These are phyloP conservation scores for Rubroboletus satanas DNA, from an alignment of 768 basidiomycete species.

Conservation along the genomic window DNA sequence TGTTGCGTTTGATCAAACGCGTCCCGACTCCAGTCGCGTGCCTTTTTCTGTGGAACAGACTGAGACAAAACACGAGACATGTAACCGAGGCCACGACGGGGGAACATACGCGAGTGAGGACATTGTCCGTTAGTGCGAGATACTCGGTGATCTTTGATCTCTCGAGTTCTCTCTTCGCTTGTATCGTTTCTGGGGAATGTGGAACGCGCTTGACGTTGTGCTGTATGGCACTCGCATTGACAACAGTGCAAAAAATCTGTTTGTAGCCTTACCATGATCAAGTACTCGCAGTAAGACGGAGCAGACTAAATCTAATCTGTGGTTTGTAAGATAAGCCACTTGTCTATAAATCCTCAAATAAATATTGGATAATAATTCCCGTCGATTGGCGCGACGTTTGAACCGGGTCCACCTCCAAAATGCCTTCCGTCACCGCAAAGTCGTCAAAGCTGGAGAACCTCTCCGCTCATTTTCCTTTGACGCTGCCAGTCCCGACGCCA, in stretches of 20 bases:
- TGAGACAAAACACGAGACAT: not conserved
- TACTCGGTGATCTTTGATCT: slow-evolving; percentile 74
- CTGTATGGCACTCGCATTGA: slow-evolving; percentile 33
- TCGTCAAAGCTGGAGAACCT: slow-evolving; percentile 49
- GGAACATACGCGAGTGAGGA: slow-evolving; percentile 58
- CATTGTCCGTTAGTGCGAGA: slow-evolving; percentile 55
- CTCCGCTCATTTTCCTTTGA: slow-evolving; percentile 70
- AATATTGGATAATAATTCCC: slow-evolving; percentile 4
- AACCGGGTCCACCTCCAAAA: slow-evolving; percentile 26
- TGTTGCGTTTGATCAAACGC: slow-evolving; percentile 74
- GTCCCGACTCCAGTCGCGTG: slow-evolving; percentile 64
- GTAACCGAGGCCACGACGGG: not conserved
- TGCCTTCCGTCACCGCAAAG: slow-evolving; percentile 56
- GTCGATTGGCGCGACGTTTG: not conserved
- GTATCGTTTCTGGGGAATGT: slow-evolving; percentile 57
- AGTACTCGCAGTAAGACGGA: not conserved
- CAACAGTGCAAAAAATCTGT: not conserved
- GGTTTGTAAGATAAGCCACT: not conserved
- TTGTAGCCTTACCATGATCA: slow-evolving; percentile 26
- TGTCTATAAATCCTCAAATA: not conserved
- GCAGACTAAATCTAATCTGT: not conserved
- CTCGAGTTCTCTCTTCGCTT: slow-evolving; percentile 67
- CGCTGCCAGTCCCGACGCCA: slow-evolving; percentile 80
- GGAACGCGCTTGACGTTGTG: slow-evolving; percentile 66
- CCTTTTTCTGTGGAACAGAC: slow-evolving; percentile 53